Conservation (phyloP, 805 yeast genomes). For the Blastobotrys peoriensis region DNA sequence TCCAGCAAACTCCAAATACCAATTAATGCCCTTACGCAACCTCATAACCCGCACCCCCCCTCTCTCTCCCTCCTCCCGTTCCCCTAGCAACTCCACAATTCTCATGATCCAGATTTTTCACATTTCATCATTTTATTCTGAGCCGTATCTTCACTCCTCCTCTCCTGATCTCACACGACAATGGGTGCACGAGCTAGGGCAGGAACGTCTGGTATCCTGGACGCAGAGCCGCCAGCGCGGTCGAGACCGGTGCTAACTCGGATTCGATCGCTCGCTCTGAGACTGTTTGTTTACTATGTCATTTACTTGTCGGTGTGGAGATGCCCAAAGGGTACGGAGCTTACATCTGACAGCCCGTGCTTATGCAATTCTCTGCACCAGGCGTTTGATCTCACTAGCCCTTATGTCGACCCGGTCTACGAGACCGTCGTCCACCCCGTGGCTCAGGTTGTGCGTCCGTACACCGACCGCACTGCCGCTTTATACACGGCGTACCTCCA, state of each 20-base stretch:
- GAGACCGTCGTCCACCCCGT: slow-evolving; percentile 10
- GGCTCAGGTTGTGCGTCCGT: slow-evolving; percentile 12
- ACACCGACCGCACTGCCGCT: slow-evolving; percentile 8
- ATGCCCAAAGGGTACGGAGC: slow-evolving; percentile 19
- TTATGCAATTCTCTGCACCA: slow-evolving; percentile 20
- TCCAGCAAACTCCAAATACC: no score
- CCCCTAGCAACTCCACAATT: no score
- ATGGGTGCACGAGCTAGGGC: not conserved
- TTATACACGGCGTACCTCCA: slow-evolving; percentile 10
- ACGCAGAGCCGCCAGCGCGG: slow-evolving; percentile 1
- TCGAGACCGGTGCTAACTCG: slow-evolving; percentile 2
- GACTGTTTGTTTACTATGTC: slow-evolving; percentile 24
- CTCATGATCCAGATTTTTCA: no score
- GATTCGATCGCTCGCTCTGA: not conserved
- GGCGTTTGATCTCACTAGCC: slow-evolving; percentile 13
- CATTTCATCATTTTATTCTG: no score
- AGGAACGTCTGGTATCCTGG: not conserved
- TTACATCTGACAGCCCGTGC: slow-evolving; percentile 8
- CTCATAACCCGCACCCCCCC: no score
- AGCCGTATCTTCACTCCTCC: no score
- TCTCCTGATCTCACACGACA: no score
- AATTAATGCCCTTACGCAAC: no score
- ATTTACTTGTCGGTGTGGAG: slow-evolving; percentile 20
- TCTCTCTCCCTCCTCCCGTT: no score
- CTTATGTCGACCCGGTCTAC: slow-evolving; percentile 18